Base-by-base conservation (phyloP, 1,284 basidiomycete species). In the Cystobasidium slooffiae region DNA sequence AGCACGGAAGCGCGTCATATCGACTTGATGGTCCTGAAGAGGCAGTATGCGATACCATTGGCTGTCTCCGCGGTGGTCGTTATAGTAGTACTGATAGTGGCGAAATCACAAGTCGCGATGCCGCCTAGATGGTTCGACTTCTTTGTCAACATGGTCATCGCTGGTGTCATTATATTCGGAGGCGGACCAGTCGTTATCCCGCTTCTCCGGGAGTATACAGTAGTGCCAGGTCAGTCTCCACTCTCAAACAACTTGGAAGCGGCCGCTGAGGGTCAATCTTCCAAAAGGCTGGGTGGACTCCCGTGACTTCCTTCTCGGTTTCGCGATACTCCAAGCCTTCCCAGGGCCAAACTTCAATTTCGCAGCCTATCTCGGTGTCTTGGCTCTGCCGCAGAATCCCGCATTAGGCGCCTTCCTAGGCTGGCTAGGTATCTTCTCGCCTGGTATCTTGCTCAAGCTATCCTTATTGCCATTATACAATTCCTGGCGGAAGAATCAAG, bases 101-200 rank as follows among this genome's bases (percentile, higher is more conserved):
- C 83, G 3, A 81, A 83, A 18, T 82, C 81, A 0, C 78, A 80
- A 20, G 79, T 84, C 16, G 56, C 74, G 0, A 68, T 79, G 14
- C 80, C 82, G 2, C 79, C 80, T 0, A 76, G 80, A 8, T 72
- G 74, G 1, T 78, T 85, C 6, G 82, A 84, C 68, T 83, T 85
- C 76, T 84, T 85, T 78, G 82, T 80, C n/a, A 85, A 84, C 76
- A 82, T 85, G 81, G 76, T 84, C 64, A 79, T 85, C 24, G 84
- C 84, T 1, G 85, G 85, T 5, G 85, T 86, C 9, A 86, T 88
- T 79, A 87, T 87, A 75, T 87, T 88, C 77, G 87, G 87, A 20
- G 87, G 78, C 37, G 88, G 87, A 20, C 87, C 87, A 0, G 87
- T 88, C 7, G 87, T 88, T 44, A 86, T 88, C 74, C 87, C 87